A percentile compares a stretch with the other conserved stretches of the same genome.
Conservation (phyloP, 78 protist genomes). For the Isochrysis galbana region DNA sequence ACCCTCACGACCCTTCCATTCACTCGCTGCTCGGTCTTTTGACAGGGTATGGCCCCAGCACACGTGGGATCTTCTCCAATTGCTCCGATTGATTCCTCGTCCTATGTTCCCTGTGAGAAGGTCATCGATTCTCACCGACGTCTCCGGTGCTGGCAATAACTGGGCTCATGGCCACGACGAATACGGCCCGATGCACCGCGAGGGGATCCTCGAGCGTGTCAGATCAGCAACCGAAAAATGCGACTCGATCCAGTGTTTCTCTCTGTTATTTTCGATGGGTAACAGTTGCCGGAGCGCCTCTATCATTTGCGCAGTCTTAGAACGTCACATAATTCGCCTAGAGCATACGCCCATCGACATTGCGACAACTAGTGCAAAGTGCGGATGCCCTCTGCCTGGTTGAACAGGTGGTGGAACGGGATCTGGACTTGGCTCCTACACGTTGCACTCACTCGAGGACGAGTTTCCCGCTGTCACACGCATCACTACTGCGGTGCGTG, state of each 20-base stretch:
- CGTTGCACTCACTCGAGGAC: slow-evolving; percentile 57
- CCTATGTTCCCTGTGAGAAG: too few species aligned
- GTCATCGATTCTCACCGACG: slow-evolving; percentile 53
- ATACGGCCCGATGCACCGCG: slow-evolving; percentile 62
- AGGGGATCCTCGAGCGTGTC: slow-evolving; percentile 36
- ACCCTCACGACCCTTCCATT: too few species aligned
- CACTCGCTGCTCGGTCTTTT: too few species aligned
- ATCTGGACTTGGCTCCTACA: slow-evolving; percentile 78
- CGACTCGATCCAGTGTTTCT: slow-evolving; percentile 63
- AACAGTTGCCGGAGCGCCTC: too few species aligned
- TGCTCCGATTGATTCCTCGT: too few species aligned
- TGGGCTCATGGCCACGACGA: slow-evolving; percentile 70
- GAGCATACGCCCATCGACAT: too few species aligned
- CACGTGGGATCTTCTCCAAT: too few species aligned
- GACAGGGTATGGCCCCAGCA: too few species aligned
- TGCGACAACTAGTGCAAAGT: neutral
- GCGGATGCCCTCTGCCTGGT: slow-evolving; percentile 56
- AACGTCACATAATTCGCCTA: too few species aligned
- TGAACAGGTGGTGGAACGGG: slow-evolving; percentile 89
- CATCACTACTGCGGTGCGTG: neutral
- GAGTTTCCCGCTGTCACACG: slow-evolving; percentile 37
- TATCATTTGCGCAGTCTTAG: too few species aligned
- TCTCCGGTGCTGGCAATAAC: slow-evolving; percentile 81
- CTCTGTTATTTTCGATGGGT: neutral
- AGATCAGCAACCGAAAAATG: slow-evolving; percentile 58